These are phyloP conservation scores for Xylaria palmicola DNA, from an alignment of 495 filamentous ascomycete genomes.

Conservation along the genomic window DNA sequence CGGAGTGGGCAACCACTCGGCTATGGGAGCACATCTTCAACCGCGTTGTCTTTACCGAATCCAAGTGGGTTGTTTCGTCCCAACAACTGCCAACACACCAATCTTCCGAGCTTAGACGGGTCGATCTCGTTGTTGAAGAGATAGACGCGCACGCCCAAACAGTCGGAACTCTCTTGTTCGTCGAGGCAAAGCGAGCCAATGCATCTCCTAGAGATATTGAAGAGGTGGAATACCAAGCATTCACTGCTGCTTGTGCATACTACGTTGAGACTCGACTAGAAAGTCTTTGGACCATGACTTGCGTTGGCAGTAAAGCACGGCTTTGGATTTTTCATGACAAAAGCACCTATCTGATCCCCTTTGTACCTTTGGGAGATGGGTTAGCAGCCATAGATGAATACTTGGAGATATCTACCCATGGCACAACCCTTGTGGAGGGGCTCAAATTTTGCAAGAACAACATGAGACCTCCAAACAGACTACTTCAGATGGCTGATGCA, in stretches of 20 bases:
- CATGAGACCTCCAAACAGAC: slow-evolving; percentile 3
- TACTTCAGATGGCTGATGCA: slow-evolving; percentile 11
- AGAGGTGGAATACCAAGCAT: slow-evolving; percentile 5
- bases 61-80: slow-evolving; percentile 3
- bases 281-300: slow-evolving; percentile 17
- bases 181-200: background rate
- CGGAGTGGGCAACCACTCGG: slow-evolving; percentile 1
- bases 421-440: slow-evolving; percentile 10
- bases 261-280: background rate
- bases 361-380: slow-evolving; percentile 9
- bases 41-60: background rate
- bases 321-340: slow-evolving; percentile 14
- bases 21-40: slow-evolving; percentile 3
- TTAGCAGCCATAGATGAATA: slow-evolving; percentile 15
- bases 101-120: background rate
- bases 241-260: slow-evolving; percentile 6
- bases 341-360: slow-evolving; percentile 16
- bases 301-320: slow-evolving; percentile 14
- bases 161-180: background rate
- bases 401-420: slow-evolving; percentile 18
- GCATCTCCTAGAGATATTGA: background rate
- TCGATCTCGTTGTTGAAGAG: slow-evolving; percentile 1
- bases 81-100: background rate
- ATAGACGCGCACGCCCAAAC: background rate
- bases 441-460: slow-evolving; percentile 13